These are phyloP conservation scores for Escallonia herrerae DNA, from an alignment of 129 eudicot genomes.

Conservation along the genomic window DNA sequence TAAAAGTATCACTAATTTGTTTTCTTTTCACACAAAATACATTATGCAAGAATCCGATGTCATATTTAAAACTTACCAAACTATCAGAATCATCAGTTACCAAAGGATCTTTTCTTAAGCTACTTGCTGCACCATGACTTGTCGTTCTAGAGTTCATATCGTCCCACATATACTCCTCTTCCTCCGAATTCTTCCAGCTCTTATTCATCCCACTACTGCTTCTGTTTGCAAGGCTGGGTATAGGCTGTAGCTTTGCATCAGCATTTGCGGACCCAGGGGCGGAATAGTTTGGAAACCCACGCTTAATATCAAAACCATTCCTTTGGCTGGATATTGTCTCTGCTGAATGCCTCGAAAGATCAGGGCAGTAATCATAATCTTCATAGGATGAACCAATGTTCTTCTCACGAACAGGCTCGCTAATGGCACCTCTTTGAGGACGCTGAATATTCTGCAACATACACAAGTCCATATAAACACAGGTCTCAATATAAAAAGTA, in stretches of 20 bases:
- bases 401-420: conserved; percentile 36
- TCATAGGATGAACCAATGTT: conserved; percentile 24
- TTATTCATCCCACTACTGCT: conserved; percentile 29
- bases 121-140: conserved; percentile 23
- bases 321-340: conserved; percentile 40
- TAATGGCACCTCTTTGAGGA: conserved; percentile 28
- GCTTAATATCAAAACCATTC: conserved; percentile 48
- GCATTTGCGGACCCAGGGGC: conserved; percentile 20
- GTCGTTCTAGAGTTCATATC: conserved; percentile 37
- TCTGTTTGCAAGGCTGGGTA: conserved; percentile 20
- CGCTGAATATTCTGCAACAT: conserved; percentile 44
- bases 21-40: too few species aligned
- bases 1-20: too few species aligned
- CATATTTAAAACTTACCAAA: conserved; percentile 39
- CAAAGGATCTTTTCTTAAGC: conserved; percentile 45
- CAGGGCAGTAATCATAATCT: conserved; percentile 48
- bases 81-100: conserved; percentile 34
- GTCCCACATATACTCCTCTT: conserved; percentile 80
- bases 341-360: conserved; percentile 29
- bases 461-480: not conserved
- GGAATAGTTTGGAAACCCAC: conserved; percentile 23
- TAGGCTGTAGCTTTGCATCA: conserved; percentile 27
- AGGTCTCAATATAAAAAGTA: not conserved
- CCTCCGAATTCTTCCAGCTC: conserved; percentile 78
- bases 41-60: not conserved